Evolutionary conservation across 1,284 basidiomycete genomes (phyloP), one percentile per base, ranked within the genome.

Genomic region (Ustilago vetiveriae): DNA sequence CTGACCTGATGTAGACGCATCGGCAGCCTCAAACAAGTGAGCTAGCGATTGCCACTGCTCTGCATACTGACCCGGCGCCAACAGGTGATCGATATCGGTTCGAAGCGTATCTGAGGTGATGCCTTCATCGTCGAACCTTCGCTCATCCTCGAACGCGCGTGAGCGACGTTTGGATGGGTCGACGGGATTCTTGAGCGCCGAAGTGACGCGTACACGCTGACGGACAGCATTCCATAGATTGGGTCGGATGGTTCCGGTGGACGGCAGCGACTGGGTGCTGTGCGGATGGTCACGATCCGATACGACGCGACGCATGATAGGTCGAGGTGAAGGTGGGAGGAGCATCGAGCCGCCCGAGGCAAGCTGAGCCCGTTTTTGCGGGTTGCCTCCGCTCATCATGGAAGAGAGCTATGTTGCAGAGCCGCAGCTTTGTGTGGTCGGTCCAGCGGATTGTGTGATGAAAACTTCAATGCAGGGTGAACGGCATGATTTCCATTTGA

Each of bases 41-140:
- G 74, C 75, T 16, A 78, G 52, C 4, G 59, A 72, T 21, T 74
- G 70, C 75, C 75, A 78, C 24, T 78, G 72, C 37, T 72, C 64
- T 11, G 71, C 45, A 32, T 75, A 63, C 35, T 73, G 63, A 8
- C 71, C 65, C 13, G 64, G 54, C 6, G 65, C 57, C 2, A 65
- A 51, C 14, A 62, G 49, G 21, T 62, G 57, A n/a, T 36, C 37
- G 23, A 51, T 53, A n/a, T 65, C 63, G 42, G 42, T 24, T 17
- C 59, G 58, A 24, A 76, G 50, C 9, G 68, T 68, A 36, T 69
- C 65, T 6, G 66, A 59, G 26, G 71, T 64, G 45, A 76, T 59
- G 37, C 72, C 72, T 30, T 76, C 74, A 33, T 62, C 72, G 36
- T 76, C 74, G 39, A 76, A 59, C 23, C 62, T 52, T 29, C 57